A percentile compares a stretch with the other conserved stretches of the same genome.
Evolutionary conservation across 192 early-diverging fungal species (phyloP).

Genomic region (Rhizoclosmatium sp.): DNA sequence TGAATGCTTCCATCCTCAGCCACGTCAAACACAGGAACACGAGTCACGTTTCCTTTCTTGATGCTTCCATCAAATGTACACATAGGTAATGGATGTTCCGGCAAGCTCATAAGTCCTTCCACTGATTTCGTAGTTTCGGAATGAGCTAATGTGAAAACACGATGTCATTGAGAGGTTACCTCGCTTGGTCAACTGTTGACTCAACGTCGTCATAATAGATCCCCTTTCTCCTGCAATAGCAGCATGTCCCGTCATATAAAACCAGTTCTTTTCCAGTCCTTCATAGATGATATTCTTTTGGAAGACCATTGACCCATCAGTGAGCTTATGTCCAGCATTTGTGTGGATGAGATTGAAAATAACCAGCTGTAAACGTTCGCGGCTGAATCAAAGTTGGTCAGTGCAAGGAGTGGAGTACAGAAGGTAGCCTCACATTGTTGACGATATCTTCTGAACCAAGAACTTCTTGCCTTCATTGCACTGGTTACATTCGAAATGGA

Average conservation of each 20-base stretch:
- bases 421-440: slow-evolving; percentile 14
- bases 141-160: neutral
- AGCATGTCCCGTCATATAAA: slow-evolving; percentile 25
- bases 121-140: neutral
- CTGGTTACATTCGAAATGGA: slow-evolving; percentile 21
- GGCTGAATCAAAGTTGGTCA: neutral
- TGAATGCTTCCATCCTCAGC: slow-evolving; percentile 19
- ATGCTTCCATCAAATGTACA: slow-evolving; percentile 29
- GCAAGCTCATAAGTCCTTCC: slow-evolving; percentile 28
- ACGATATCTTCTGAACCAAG: slow-evolving; percentile 26
- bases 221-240: slow-evolving; percentile 21
- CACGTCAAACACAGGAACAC: slow-evolving; percentile 5
- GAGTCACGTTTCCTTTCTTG: slow-evolving; percentile 14
- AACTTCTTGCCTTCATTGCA: slow-evolving; percentile 18
- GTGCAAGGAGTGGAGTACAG: neutral
- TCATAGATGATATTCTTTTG: slow-evolving; percentile 18
- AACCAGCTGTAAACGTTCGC: slow-evolving; percentile 28
- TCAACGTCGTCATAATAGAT: slow-evolving; percentile 23
- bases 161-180: neutral
- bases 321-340: slow-evolving; percentile 20
- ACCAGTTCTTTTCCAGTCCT: slow-evolving; percentile 24
- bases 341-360: slow-evolving; percentile 27
- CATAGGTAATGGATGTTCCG: slow-evolving; percentile 27
- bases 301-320: slow-evolving; percentile 31
- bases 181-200: slow-evolving; percentile 27